phyloP scores from a whole-genome alignment of 2,329 filamentous ascomycete species.

The Tolypocladium tundrense region DNA sequence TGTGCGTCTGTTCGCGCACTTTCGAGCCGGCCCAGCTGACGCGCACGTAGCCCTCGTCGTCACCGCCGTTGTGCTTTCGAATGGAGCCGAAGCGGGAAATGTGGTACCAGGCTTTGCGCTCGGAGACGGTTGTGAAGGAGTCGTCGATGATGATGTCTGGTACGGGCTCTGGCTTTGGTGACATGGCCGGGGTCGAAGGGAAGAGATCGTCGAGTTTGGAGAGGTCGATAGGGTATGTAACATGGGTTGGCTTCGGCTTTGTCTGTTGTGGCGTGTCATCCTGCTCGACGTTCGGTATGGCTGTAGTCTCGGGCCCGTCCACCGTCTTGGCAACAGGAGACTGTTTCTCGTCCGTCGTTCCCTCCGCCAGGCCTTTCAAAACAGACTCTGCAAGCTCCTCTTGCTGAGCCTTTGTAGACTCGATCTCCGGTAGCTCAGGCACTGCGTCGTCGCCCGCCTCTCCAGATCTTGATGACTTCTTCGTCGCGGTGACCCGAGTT shows the following conservation, averaged over 20 bases:
- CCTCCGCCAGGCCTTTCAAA: background rate
- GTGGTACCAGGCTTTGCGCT: constrained; percentile 57
- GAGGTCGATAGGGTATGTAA: constrained; percentile 21
- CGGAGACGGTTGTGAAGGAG: constrained; percentile 41
- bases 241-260: constrained; percentile 4
- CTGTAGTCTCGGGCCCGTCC: background rate
- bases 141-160: constrained; percentile 39
- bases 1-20: constrained; percentile 41
- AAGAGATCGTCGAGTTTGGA: constrained; percentile 23
- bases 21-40: constrained; percentile 48
- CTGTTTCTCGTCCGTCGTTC: background rate
- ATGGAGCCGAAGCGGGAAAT: constrained; percentile 50
- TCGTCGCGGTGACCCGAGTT: background rate
- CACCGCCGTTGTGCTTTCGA: constrained; percentile 43
- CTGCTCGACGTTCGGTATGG: background rate
- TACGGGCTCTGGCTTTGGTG: constrained; percentile 22
- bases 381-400: background rate
- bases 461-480: background rate
- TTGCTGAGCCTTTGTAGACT: background rate
- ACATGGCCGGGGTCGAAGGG: constrained; percentile 11
- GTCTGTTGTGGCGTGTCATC: background rate
- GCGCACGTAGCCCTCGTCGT: constrained; percentile 49
- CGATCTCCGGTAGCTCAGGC: background rate
- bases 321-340: background rate
- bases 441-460: background rate